phyloP scores from a whole-genome alignment of 1,139 yeast species.

The Candida dubliniensis region DNA sequence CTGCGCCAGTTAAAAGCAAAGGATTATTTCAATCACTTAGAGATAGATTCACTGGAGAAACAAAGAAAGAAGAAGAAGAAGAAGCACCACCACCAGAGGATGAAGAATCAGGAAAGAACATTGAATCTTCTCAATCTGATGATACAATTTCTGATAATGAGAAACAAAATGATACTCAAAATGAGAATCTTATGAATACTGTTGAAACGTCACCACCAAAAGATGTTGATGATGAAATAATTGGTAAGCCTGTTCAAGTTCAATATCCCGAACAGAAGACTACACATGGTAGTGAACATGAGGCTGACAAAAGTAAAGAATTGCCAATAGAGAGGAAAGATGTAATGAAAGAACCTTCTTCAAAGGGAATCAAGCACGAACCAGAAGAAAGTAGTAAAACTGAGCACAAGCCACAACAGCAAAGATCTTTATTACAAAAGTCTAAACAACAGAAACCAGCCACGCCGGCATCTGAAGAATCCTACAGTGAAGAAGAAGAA shows the following conservation, averaged over 20 bases:
- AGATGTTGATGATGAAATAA: constrained; percentile 20
- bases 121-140: constrained; percentile 7
- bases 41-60: constrained; percentile 25
- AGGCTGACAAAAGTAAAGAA: background rate
- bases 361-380: constrained; percentile 1
- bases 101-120: constrained; percentile 2
- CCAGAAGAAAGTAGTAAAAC: constrained; percentile 3
- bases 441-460: too few species aligned
- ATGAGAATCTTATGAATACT: constrained; percentile 15
- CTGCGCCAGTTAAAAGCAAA: constrained; percentile 20
- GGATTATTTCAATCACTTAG: constrained; percentile 39
- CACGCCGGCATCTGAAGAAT: constrained; percentile 9
- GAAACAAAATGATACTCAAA: constrained; percentile 14
- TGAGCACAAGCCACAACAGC: constrained; percentile 1
- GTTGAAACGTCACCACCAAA: constrained; percentile 36
- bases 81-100: background rate
- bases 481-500: constrained; percentile 19
- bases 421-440: background rate
- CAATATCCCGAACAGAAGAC: constrained; percentile 1
- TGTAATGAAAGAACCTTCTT: constrained; percentile 3
- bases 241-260: constrained; percentile 14
- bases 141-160: constrained; percentile 20
- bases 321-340: background rate
- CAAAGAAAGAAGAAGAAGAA: constrained; percentile 4
- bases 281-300: background rate